Evolutionary conservation across 495 filamentous ascomycete species (phyloP).

Genomic region (Penicillium arizonense): DNA sequence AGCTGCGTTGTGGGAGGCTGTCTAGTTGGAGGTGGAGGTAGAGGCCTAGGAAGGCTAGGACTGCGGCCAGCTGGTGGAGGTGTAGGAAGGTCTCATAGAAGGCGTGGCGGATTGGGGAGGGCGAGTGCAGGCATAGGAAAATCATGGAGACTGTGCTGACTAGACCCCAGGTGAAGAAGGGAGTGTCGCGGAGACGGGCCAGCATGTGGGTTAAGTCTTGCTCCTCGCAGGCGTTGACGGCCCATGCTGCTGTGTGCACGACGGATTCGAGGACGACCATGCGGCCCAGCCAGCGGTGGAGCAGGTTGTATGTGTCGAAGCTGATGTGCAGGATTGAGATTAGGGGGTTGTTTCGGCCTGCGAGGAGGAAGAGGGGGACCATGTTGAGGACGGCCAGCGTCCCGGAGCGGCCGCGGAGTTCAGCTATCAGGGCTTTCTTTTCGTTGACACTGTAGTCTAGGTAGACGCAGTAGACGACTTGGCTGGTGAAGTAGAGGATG

Average conservation of each 20-base stretch:
- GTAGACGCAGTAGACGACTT: constrained; percentile 76
- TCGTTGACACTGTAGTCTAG: constrained; percentile 60
- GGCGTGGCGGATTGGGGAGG: constrained; percentile 77
- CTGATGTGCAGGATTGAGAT: constrained; percentile 79
- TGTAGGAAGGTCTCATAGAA: constrained; percentile 87
- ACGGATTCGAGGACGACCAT: constrained; percentile 76
- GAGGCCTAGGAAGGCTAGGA: constrained; percentile 62
- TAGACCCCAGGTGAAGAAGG: constrained; percentile 55
- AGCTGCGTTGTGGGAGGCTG: constrained; percentile 58
- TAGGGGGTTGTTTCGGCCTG: constrained; percentile 90
- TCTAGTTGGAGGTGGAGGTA: constrained; percentile 68
- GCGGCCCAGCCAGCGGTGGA: constrained; percentile 94
- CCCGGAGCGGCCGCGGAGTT: constrained; percentile 81
- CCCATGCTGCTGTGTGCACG: constrained; percentile 72
- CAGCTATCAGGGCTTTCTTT: constrained; percentile 53
- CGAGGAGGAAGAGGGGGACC: constrained; percentile 86
- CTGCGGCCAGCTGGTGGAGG: constrained; percentile 68
- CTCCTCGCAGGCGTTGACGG: constrained; percentile 47
- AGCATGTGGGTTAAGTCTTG: constrained; percentile 51
- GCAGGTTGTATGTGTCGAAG: constrained; percentile 94
- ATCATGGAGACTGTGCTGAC: constrained; percentile 57
- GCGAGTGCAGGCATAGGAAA: constrained; percentile 66
- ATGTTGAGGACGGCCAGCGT: constrained; percentile 82
- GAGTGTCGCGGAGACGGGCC: constrained; percentile 57
- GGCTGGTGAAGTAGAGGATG: constrained; percentile 66